phyloP scores from a whole-genome alignment of 257 asterid species.

The Buddleja alternifolia region DNA sequence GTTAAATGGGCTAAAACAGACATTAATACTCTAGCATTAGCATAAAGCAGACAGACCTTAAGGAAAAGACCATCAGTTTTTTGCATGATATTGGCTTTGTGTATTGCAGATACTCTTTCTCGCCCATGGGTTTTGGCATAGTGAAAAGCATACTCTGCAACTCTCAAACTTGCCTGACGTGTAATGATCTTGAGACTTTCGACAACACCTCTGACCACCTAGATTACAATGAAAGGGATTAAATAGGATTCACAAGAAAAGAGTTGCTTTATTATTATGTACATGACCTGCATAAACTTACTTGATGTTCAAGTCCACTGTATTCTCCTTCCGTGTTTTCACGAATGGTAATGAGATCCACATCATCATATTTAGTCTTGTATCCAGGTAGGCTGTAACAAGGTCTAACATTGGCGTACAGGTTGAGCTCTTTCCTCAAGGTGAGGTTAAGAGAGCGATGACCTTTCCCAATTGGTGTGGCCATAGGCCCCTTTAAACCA shows the following conservation, averaged over 20 bases:
- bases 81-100: slow-evolving; percentile 98
- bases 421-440: slow-evolving; percentile 88
- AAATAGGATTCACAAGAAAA: slow-evolving; percentile 19
- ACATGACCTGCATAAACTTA: slow-evolving; percentile 14
- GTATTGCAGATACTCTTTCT: slow-evolving; percentile 92
- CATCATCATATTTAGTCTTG: slow-evolving; percentile 90
- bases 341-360: slow-evolving; percentile 78
- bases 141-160: slow-evolving; percentile 94
- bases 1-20: slow-evolving; percentile 25
- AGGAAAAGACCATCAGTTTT: slow-evolving; percentile 99
- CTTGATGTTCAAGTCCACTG: slow-evolving; percentile 73
- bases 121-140: slow-evolving; percentile 95
- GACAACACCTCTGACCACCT: slow-evolving; percentile 99
- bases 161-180: slow-evolving; percentile 93
- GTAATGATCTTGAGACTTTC: slow-evolving; percentile 96
- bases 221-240: slow-evolving; percentile 25
- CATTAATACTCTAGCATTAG: background rate
- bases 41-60: slow-evolving; percentile 59
- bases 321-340: slow-evolving; percentile 69
- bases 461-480: slow-evolving; percentile 97
- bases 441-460: slow-evolving; percentile 97
- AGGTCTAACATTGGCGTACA: slow-evolving; percentile 96
- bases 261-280: background rate
- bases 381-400: slow-evolving; percentile 95
- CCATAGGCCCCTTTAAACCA: slow-evolving; percentile 98